Base-by-base conservation (phyloP, 2,329 filamentous ascomycete species). In the Diaporthe sp. region DNA sequence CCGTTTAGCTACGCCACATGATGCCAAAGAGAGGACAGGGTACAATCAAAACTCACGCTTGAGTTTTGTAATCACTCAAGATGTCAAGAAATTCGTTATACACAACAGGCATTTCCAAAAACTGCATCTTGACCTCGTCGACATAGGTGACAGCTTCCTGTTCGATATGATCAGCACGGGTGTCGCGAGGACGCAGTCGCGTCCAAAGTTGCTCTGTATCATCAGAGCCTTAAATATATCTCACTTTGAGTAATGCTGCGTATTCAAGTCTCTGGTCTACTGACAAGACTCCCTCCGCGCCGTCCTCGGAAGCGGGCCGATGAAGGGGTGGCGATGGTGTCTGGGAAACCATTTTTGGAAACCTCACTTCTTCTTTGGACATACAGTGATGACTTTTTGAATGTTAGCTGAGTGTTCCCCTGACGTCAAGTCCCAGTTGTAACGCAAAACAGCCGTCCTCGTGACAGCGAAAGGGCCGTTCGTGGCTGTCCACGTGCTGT, bases 51-150 rank as follows among this genome's bases (percentile, higher is more conserved):
- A 90, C 94, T 86, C 88, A 96, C 91, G 96, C 95, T 86, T 98
- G 96, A 80, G 95, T 98, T 86, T 99, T 99, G 84, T 98, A 99
- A 80, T 99, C 96, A 82, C 98, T 98, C 96, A 99, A 98, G 67
- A 99, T 99, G 80, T 99, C 97, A 65, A 98, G 87, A 80, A 99
- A 98, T 53, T 94, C 90, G 81, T 98, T 98, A 82, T 99, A 98
- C 0, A 99, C 96, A 84, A 98, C 96, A 6, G 97, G 96, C 79
- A 98, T 95, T 78, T 98, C 96, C 76, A 95, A 94, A 80, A 98
- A 99, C 82, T 98, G 96, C 39, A 98, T 96, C 85, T 99, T 98
- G 78, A 99, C 96, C 84, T 98, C 97, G 82, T 98, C 97, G 31
- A 99, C 91, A 82, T 99, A 99, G 81, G 95, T 98, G 61, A 99